These are phyloP conservation scores for Talaromyces albobiverticillius DNA, from an alignment of 2,329 filamentous ascomycete genomes.

Conservation along the genomic window DNA sequence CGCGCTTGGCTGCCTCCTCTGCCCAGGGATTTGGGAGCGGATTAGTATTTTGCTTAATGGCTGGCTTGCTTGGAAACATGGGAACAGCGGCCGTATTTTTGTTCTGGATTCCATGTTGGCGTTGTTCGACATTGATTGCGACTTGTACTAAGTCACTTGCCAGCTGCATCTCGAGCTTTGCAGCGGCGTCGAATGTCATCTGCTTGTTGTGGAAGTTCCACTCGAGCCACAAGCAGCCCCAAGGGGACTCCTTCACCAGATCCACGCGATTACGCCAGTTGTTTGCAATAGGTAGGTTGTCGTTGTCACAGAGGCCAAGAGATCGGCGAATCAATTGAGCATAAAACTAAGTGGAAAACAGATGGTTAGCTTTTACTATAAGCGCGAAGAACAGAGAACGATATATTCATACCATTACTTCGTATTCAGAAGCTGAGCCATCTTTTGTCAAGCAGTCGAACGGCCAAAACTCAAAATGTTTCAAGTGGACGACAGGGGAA, in stretches of 20 bases:
- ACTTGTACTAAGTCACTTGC: slow-evolving; percentile 21
- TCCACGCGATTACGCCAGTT: slow-evolving; percentile 6
- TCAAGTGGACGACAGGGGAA: slow-evolving; percentile 20
- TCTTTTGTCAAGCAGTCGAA: slow-evolving; percentile 36
- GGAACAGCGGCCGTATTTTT: background rate
- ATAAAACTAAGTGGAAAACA: slow-evolving; percentile 22
- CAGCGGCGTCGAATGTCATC: slow-evolving; percentile 22
- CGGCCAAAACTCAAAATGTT: slow-evolving; percentile 34
- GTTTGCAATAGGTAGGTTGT: slow-evolving; percentile 7
- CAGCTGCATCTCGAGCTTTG: slow-evolving; percentile 22
- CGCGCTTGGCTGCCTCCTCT: slow-evolving; percentile 5
- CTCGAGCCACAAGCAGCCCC: slow-evolving; percentile 28
- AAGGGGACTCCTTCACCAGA: slow-evolving; percentile 20
- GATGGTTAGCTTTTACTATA: slow-evolving; percentile 1
- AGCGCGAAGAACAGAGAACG: background rate
- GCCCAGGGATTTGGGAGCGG: background rate
- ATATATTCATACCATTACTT: slow-evolving; percentile 30
- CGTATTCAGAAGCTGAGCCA: slow-evolving; percentile 19
- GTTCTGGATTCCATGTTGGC: background rate
- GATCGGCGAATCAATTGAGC: slow-evolving; percentile 25
- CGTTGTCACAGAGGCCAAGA: slow-evolving; percentile 5
- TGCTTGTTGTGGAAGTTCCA: slow-evolving; percentile 21
- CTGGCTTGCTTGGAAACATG: background rate
- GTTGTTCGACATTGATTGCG: slow-evolving; percentile 8
- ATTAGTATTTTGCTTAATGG: background rate